Percentiles rank a stretch among this genome's conserved stretches.
Conservation (phyloP, 2,329 filamentous ascomycete species). For the Fusarium cyanostomum region DNA sequence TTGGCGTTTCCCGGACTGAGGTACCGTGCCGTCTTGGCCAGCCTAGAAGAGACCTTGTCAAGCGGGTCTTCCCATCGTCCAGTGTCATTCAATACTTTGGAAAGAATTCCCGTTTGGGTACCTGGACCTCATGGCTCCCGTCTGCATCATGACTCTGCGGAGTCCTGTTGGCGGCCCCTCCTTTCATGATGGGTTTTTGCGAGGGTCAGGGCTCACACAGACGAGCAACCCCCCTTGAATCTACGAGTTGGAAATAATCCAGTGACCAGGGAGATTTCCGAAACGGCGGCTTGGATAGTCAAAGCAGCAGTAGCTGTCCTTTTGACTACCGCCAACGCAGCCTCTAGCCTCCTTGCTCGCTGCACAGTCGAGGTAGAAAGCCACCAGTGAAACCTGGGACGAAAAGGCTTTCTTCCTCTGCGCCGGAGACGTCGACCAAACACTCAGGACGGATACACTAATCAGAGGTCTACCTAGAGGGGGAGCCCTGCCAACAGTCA, state of each 20-base stretch:
- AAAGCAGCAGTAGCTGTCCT: slow-evolving; percentile 23
- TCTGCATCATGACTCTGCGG: slow-evolving; percentile 29
- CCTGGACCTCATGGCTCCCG: slow-evolving; percentile 30
- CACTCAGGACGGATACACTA: not conserved
- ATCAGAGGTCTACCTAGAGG: not conserved
- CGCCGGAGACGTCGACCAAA: not conserved
- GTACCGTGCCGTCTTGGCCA: slow-evolving; percentile 28
- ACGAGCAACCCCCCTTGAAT: slow-evolving; percentile 15
- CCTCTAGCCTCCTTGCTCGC: slow-evolving; percentile 11
- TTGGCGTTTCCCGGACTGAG: slow-evolving; percentile 18
- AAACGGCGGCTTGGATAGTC: slow-evolving; percentile 26
- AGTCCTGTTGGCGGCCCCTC: slow-evolving; percentile 27
- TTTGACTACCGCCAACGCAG: slow-evolving; percentile 28
- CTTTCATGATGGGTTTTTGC: slow-evolving; percentile 27
- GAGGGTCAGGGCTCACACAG: slow-evolving; percentile 28
- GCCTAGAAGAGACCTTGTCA: slow-evolving; percentile 19
- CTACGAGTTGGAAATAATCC: slow-evolving; percentile 20
- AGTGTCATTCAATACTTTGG: slow-evolving; percentile 6
- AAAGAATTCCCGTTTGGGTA: slow-evolving; percentile 25
- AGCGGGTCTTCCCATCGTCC: slow-evolving; percentile 14
- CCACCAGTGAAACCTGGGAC: slow-evolving; percentile 1
- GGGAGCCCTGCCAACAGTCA: not conserved
- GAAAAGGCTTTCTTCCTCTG: slow-evolving; percentile 13
- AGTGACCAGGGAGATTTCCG: slow-evolving; percentile 7
- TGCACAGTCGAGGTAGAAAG: slow-evolving; percentile 5